Evolutionary conservation across 2,329 filamentous ascomycete genomes (phyloP).

Genomic region (Calycina marina): DNA sequence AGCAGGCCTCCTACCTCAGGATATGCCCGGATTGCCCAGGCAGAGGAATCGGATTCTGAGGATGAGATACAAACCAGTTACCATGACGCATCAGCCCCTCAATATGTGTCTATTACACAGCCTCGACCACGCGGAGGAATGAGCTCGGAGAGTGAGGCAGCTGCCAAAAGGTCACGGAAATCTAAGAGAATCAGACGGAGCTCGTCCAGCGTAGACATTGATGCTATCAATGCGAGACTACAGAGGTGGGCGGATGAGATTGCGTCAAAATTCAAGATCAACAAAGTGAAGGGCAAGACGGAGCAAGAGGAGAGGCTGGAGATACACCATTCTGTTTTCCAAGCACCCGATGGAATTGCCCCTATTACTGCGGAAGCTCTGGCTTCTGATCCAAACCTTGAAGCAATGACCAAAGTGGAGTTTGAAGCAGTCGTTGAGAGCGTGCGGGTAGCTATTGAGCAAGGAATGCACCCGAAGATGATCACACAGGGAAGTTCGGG

Average conservation of each 20-base stretch:
- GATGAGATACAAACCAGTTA: conserved; percentile 43
- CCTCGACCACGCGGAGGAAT: conserved; percentile 46
- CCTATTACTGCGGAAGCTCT: conserved; percentile 66
- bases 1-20: conserved; percentile 54
- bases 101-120: conserved; percentile 49
- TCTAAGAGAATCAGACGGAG: conserved; percentile 48
- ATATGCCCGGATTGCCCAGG: conserved; percentile 74
- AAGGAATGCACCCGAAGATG: conserved; percentile 85
- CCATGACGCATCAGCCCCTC: conserved; percentile 40
- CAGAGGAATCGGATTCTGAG: conserved; percentile 60
- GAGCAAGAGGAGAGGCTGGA: conserved; percentile 77
- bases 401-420: conserved; percentile 59
- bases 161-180: conserved; percentile 31
- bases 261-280: conserved; percentile 87
- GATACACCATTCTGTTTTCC: conserved; percentile 96
- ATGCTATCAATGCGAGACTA: conserved; percentile 89
- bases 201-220: conserved; percentile 81
- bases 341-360: conserved; percentile 74
- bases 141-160: conserved; percentile 31
- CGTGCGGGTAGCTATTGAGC: conserved; percentile 76
- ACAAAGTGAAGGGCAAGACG: conserved; percentile 56
- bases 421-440: conserved; percentile 85
- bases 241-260: conserved; percentile 98
- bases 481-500: conserved; percentile 96
- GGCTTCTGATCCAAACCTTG: conserved; percentile 42